Base-by-base conservation (phyloP, 805 yeast species). In the Teunomyces stri region DNA sequence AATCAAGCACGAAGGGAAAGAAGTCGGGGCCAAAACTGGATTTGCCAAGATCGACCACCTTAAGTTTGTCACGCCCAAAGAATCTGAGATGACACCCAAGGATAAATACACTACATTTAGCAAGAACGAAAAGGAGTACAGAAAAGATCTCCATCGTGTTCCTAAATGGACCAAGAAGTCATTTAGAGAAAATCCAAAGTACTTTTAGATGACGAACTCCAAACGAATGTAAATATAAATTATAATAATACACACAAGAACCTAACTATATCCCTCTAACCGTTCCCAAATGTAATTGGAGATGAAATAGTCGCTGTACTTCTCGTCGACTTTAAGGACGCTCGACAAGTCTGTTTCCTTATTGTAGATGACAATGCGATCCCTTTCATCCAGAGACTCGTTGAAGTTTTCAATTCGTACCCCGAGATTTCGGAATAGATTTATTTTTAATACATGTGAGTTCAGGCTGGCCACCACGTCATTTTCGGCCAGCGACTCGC, bases 141-240 rank as follows among this genome's bases (percentile, higher is more conserved):
- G 98, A 72, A 92, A 90, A 70, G 84, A 91, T 53, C 82, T 88
- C 21, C 98, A 92, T 61, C 72, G 82, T 65, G 87, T 85, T 37
- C 96, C 97, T 16, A 88, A 90, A 63, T 90, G 96, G 96, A 90
- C 97, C 46, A 89, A 85, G 71, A 64, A 81, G 52, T 81, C 95
- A 6, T 78, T 84, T 66, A 83, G 97, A 72, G 82, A 79, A 49
- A 86, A 87, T 60, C 97, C 97, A 39, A 76, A 76, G 50, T 77
- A 84, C 61, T 85, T 79, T 64, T 87, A 71, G 62, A 12, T 12
- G 20, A 22, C 10, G n/a, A 5, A 27, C 34, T 9, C 5, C 13
- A 22, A 22, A 29, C 22, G 22, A 22, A 40, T 28, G 40, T 39
- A 39, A 38, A 51, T 43, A 44, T 46, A 46, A 35, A 28, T 35